Evolutionary conservation across 768 basidiomycete species (phyloP), one percentile per base, ranked within the genome.

Genomic region (Tricholoma saponaceum): DNA sequence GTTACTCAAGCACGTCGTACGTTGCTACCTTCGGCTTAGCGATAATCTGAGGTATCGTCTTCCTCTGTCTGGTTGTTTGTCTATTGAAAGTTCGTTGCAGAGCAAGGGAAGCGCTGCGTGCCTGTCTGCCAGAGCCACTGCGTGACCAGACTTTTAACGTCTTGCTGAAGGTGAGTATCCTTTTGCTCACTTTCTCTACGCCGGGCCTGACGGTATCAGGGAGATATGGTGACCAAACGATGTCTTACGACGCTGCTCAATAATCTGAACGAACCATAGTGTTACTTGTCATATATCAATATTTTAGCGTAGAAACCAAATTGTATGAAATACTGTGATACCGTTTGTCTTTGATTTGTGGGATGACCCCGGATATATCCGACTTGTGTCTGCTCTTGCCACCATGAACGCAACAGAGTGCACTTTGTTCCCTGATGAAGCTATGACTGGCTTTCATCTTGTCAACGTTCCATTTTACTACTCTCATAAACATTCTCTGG

Each of bases 151-250:
- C 96, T 0, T 99, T 99, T 69, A 85, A 84, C 55, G 84, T 86
- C 13, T 79, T 98, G 58, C 83, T 99, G 66, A 98, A 98, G 83
- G 91, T 90, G 64, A 18, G 77, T 66, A 8, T 9, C n/a, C 26
- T 4, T 16, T n/a, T 54, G 16, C 46, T 4, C 13, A 13, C 25
- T 33, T 39, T 52, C 20, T 41, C 64, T 74, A 18, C 22, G 37
- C 53, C 44, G 13, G 43, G 67, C 14, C 13, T 25, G 37, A 16
- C 10, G 39, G 32, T 18, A 28, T 2, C 62, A 93, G 91, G 95
- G 95, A 51, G 97, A 99, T 67, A 93, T 96, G 87, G 97, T 98
- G 62, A 99, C 97, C 25, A 96, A 95, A 76, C 83, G 93, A 66
- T 95, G 93, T 72, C 79, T 96, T 58, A 90, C 91, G 49, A 95